Evolutionary conservation across 2,329 filamentous ascomycete genomes (phyloP), one percentile per base, ranked within the genome.

Genomic region (Didymella pomorum): DNA sequence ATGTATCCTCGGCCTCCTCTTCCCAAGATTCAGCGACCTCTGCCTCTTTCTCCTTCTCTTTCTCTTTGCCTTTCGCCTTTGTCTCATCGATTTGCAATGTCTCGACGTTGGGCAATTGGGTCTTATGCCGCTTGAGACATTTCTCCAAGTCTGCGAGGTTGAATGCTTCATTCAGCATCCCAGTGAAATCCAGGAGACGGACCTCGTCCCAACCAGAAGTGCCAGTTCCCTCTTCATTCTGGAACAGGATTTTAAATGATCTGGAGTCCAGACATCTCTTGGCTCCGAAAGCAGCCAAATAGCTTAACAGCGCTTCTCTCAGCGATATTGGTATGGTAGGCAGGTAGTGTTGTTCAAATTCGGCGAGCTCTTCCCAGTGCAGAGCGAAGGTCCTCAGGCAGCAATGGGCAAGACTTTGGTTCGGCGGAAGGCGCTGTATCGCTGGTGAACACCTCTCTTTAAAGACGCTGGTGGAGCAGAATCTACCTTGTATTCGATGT

Each of bases 321-420:
- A 86, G 66, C 39, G 79, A 77, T 16, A 78, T 72, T 0, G 86
- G 84, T 12, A 88, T 66, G 3, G 81, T 76, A 2, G 79, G 76
- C 2, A 89, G 71, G 48, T 83, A 84, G 18, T 82, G 75, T 54
- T 83, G 81, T 64, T 88, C 85, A 62, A 86, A 86, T 50, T 83
- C 79, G 25, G 83, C 71, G 60, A 88, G 81, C 72, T 82, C 81
- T 10, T 79, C 71, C 86, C 86, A 89, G 23, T 86, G 80, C 23
- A 72, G 66, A 2, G 85, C 84, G 65, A 88, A 81, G 0, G 79
- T 78, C 63, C 83, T 85, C 35, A 89, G 68, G 16, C 81, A 71
- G 5, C 78, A 68, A 71, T 87, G 81, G 44, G 82, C 62, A 8
- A 89, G 73, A 51, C 80, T 84, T 33, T 68, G 62, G 8, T 62